Base-by-base conservation (phyloP, 495 filamentous ascomycete species). In the Hyaloscypha finlandica region DNA sequence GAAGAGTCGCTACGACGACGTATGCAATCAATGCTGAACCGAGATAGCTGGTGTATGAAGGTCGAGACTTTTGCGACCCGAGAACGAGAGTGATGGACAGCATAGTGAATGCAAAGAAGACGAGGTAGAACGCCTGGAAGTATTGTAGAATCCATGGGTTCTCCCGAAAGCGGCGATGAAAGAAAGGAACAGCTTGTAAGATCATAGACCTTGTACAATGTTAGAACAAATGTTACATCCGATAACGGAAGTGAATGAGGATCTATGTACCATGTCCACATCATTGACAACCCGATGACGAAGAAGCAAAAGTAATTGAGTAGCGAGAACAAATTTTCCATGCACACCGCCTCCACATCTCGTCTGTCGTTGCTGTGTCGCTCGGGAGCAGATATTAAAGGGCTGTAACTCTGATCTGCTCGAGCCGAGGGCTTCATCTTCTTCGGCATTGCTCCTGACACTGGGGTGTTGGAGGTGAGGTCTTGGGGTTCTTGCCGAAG, bases 101-200 rank as follows among this genome's bases (percentile, higher is more conserved):
- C 71, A 93, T 97, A 8, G 90, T 90, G 59, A 92, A 71, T 0
- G 92, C 92, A 31, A 91, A 93, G 6, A 93, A 86, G 19, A 91
- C 90, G 51, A 94, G 80, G 71, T 96, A 93, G 59, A 90, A 86
- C 3, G 92, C 86, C 73, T 96, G 92, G 76, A 94, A 97, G 80
- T 93, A 88, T 22, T 80, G 79, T 14, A 88, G 83, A 56, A 93
- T 86, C 82, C 87, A 90, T 51, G 86, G 80, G 73, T 86, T 81
- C 39, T 83, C 83, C 33, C 81, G 76, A 75, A 98, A 96, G 61
- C 94, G 93, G 60, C 77, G 80, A 71, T 93, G 87, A 81, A 98
- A 96, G 81, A 96, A 97, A 6, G 93, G 91, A 14, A 90, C 90
- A 4, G 93, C 92, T 14, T 94, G 93, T 63, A 98, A 87, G 80